Base-by-base conservation (phyloP, 1,139 yeast genomes). In the Blastobotrys niveus region DNA sequence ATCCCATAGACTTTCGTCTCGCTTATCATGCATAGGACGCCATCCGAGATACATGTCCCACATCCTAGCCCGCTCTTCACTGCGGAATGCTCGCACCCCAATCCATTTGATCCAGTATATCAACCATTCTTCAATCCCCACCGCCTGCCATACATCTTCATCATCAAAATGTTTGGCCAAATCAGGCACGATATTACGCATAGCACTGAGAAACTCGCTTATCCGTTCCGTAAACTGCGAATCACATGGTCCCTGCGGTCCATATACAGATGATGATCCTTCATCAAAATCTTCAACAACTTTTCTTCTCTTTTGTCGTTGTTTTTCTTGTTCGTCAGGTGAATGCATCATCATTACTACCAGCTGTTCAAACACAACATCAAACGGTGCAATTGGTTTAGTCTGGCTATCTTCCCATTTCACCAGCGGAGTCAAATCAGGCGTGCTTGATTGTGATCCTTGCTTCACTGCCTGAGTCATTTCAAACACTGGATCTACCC, bases 91-190 rank as follows among this genome's bases (percentile, higher is more conserved):
- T 63, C 85, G 84, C 10, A 93, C 77, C n/a, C 96, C 96, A 58
- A 86, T 77, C 73, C 86, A 88, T 59, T 88, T 86, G 52, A 88
- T 70, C 96, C 96, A 89, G 95, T 96, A 89, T 31, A 86, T 73
- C 30, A 88, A 69, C 96, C 96, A 89, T 58, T 84, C 93, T 55
- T 85, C 93, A 55, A 86, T 89, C 45, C 76, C 73, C 17, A 57
- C 52, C 38, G 80, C 74, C 46, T 77, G 71, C 43, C 84, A 65
- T 32, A 83, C 77, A 50, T 83, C 91, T 57, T 89, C 96, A 57
- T 87, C 95, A 38, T 79, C 82, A 53, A 89, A 77, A 52, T 79
- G 85, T 48, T 75, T 77, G 43, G 86, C 80, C 40, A 89, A 64
- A 55, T 86, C 96, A 1, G 96, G 96, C 43, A 85, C 65, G 36